phyloP scores from a whole-genome alignment of 2,329 filamentous ascomycete genomes.

The Penicillium brasilianum region DNA sequence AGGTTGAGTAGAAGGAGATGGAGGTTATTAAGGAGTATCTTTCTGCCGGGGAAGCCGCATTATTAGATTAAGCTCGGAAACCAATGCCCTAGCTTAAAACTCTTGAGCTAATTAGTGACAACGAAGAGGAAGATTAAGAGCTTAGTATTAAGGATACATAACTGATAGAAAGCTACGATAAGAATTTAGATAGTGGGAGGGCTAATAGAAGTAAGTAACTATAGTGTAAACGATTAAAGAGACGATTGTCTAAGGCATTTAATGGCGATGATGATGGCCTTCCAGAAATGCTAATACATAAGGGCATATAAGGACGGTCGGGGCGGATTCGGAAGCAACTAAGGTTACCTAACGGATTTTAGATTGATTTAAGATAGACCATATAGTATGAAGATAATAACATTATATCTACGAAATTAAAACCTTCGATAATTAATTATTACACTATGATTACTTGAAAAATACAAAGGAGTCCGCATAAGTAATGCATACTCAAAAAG shows the following conservation, averaged over 20 bases:
- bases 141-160: background rate
- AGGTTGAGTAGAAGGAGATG: background rate
- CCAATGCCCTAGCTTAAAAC: background rate
- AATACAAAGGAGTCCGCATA: background rate
- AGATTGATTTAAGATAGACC: background rate
- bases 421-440: slow-evolving; percentile 5
- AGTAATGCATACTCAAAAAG: background rate
- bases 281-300: background rate
- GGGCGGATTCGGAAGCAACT: background rate
- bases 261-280: background rate
- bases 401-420: background rate
- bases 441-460: slow-evolving; percentile 1
- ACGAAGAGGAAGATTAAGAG: background rate
- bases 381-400: background rate
- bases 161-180: background rate
- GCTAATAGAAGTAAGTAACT: background rate
- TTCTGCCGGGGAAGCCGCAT: background rate
- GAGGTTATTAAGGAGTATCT: background rate
- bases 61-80: background rate
- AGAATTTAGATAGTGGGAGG: background rate
- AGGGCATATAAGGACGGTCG: background rate
- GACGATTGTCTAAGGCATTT: background rate
- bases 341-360: background rate
- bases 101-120: background rate
- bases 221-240: background rate